Evolutionary conservation across 805 yeast genomes (phyloP).

Genomic region (Candida ficus): DNA sequence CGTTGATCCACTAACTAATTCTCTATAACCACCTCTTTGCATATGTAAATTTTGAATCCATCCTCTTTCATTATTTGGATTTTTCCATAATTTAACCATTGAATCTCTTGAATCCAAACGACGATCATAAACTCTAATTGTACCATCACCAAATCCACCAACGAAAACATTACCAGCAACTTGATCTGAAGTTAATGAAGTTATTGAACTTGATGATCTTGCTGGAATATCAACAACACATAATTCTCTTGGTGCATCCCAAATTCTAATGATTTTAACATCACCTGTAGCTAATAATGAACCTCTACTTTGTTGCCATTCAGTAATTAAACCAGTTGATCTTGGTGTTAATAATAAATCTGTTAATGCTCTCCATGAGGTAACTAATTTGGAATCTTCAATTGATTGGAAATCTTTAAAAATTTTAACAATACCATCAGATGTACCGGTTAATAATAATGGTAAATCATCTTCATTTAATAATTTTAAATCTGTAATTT

Average conservation of each 20-base stretch:
- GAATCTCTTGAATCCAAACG: conserved; percentile 80
- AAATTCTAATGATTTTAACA: conserved; percentile 80
- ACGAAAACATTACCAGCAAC: conserved; percentile 87
- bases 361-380: conserved; percentile 91
- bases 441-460: conserved; percentile 77
- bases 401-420: conserved; percentile 68
- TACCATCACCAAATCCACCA: conserved; percentile 91
- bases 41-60: conserved; percentile 78
- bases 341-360: conserved; percentile 77
- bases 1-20: conserved; percentile 74
- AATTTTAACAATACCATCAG: conserved; percentile 90
- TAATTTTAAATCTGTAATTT: conserved; percentile 79
- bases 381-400: conserved; percentile 54
- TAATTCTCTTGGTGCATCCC: conserved; percentile 96
- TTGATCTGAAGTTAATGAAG: conserved; percentile 89
- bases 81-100: conserved; percentile 78
- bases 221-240: conserved; percentile 88
- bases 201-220: conserved; percentile 81
- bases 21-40: conserved; percentile 96
- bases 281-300: conserved; percentile 90
- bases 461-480: conserved; percentile 92
- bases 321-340: conserved; percentile 78
- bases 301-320: conserved; percentile 97
- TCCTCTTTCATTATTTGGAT: conserved; percentile 36
- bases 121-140: conserved; percentile 85